Base-by-base conservation (phyloP, 305 asterid species). In the Fraxinus floribunda region DNA sequence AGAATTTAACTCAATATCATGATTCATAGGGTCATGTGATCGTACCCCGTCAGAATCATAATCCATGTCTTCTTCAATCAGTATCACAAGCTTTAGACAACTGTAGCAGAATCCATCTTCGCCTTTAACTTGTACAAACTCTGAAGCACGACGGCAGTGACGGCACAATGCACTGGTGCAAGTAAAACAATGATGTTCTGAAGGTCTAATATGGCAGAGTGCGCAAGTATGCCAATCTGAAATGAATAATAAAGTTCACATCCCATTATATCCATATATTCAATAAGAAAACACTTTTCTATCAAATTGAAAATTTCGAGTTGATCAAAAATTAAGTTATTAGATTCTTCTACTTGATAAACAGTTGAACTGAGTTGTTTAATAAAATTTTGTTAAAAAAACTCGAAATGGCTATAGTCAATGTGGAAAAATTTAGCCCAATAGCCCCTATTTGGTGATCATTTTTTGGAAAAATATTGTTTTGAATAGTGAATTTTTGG, bases 21-120 rank as follows among this genome's bases (percentile, higher is more conserved):
- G 35, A 74, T 62, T 39, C 24, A 79, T 15, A 75, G 57, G 57
- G 52, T 73, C 76, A 77, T 26, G 77, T 77, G 83, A 78, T 77
- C 97, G 73, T 94, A 96, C 99, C 98, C 97, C 98, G 26, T 92
- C 93, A 71, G 98, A 91, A 84, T 93, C 94, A 64, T 77, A 79
- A 86, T 87, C 88, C 86, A 8, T 83, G 38, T 80, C 81, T 26
- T 87, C 95, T 83, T 94, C 98, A 70, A 96, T 89, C 81, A 96
- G 91, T 79, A 90, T 75, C 30, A 89, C 98, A 72, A 91, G 92
- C 81, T 89, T 85, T 75, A 93, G 86, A 88, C 99, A 96, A 36
- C 3, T 3, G 22, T 79, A 20, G 87, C 99, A 96, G 87, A 96
- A 93, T 36, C 99, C 99, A 80, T 83, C 76, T 71, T 86, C 77